Conservation (phyloP, 345 rosid species). For the Rhizophora apiculata region DNA sequence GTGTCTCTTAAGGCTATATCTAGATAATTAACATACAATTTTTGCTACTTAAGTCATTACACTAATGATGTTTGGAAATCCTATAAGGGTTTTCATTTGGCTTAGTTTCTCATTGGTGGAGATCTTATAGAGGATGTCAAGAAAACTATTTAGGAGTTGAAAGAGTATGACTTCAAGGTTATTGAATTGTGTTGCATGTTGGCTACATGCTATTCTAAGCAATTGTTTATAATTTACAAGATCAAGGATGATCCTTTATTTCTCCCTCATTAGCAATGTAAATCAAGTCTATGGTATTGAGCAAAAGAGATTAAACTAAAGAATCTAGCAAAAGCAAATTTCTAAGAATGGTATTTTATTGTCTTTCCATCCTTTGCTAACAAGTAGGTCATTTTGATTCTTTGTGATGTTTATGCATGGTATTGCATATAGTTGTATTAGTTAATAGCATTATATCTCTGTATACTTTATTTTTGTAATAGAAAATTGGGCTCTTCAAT, state of each 20-base stretch:
- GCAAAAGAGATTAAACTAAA: background rate
- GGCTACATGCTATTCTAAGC: slow-evolving; percentile 36
- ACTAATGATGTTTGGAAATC: background rate
- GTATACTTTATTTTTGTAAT: no score
- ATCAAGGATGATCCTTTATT: no score
- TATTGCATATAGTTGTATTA: background rate
- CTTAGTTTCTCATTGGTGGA: slow-evolving; percentile 49
- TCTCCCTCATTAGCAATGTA: no score
- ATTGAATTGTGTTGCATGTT: slow-evolving; percentile 50
- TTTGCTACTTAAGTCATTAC: no score
- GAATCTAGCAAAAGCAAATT: background rate
- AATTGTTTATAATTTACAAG: no score
- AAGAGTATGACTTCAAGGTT: slow-evolving; percentile 26
- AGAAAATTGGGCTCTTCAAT: no score
- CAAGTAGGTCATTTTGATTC: background rate
- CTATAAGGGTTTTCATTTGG: slow-evolving; percentile 53
- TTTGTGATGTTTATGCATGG: background rate
- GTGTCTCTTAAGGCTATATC: no score
- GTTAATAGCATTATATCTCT: background rate
- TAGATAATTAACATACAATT: no score
- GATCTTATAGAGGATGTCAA: slow-evolving; percentile 47
- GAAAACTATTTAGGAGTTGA: slow-evolving; percentile 58
- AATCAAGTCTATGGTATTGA: background rate
- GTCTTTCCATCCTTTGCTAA: background rate
- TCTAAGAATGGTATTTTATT: background rate